Evolutionary conservation across 2,329 filamentous ascomycete genomes (phyloP).

Genomic region (Alternaria sp.): DNA sequence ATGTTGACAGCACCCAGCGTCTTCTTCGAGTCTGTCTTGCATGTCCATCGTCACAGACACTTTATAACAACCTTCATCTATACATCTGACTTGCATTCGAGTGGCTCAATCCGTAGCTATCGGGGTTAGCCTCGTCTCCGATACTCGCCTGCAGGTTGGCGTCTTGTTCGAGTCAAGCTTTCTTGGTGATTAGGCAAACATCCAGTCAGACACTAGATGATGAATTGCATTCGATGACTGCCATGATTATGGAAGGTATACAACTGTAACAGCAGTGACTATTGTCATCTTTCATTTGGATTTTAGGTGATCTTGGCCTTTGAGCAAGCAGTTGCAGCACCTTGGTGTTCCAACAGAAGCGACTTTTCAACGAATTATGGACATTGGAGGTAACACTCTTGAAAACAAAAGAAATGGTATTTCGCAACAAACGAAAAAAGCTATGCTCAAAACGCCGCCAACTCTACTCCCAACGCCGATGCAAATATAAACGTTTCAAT

Average conservation of each 20-base stretch:
- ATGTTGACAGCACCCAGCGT: not conserved
- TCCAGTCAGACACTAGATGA: not conserved
- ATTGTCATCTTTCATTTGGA: not conserved
- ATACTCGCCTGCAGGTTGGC: not conserved
- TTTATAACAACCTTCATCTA: not conserved
- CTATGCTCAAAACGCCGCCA: not conserved
- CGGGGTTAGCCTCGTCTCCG: not conserved
- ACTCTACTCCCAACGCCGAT: not conserved
- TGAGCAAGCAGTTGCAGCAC: not conserved
- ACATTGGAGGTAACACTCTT: accelerated
- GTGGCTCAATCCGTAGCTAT: not conserved
- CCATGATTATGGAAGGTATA: not conserved
- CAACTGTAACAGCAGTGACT: not conserved
- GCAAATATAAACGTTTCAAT: not conserved
- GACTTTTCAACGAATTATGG: too few species aligned
- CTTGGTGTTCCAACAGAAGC: not conserved
- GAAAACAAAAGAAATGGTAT: not conserved
- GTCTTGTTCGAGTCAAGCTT: not conserved
- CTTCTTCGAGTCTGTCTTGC: too few species aligned
- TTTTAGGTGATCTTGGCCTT: too few species aligned
- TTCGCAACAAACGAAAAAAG: not conserved
- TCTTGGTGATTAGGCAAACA: not conserved
- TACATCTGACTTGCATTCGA: too few species aligned
- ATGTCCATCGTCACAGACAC: accelerated
- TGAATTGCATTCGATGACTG: not conserved